Base-by-base conservation (phyloP, 2,329 filamentous ascomycete genomes). In the Colletotrichum sp. region DNA sequence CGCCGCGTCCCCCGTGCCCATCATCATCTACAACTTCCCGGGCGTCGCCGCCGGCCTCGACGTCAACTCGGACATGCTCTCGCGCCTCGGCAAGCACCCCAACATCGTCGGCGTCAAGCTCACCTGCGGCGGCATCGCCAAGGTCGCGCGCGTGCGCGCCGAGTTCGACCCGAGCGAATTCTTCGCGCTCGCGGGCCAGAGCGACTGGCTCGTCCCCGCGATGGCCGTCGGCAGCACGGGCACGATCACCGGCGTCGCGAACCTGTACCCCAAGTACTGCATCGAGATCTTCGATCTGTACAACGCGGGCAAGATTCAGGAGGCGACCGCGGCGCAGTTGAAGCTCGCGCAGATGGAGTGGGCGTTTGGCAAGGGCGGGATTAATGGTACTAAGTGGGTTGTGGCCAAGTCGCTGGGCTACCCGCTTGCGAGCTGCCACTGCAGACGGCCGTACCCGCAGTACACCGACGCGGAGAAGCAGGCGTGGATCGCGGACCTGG, bases 11-110 rank as follows among this genome's bases (percentile, higher is more conserved):
- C 88, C 90, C 0, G 81, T 95, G 2, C 93, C 93, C 0, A 86
- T 95, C 28, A 84, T 95, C 55, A 92, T 95, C 74, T 95, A 95
- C 87, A 95, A 95, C 84, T 95, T 93, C 86, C 93, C 93, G 3
- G 92, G 88, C 7, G 92, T 93, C 6, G 92, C 89, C 28, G 89
- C 92, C 15, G 93, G 93, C 6, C 86, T 94, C 12, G 93, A 95
- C 79, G 86, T 95, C 60, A 91, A 92, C 80, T 94, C 92, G 0
- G 92, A 94, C 77, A 89, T 91, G 79, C 92, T 95, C 77, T 85
- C 89, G 4, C 84, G 86, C 0, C 85, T 94, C 6, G 88, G 90
- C 15, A 83, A 87, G 75, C 90, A 93, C 81, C 84, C 87, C 57
- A 94, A 94, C 78, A 93, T 95, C 78, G 90, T 94, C 67, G 93